Conservation (phyloP, 2,329 filamentous ascomycete genomes). For the Pyricularia sp. region DNA sequence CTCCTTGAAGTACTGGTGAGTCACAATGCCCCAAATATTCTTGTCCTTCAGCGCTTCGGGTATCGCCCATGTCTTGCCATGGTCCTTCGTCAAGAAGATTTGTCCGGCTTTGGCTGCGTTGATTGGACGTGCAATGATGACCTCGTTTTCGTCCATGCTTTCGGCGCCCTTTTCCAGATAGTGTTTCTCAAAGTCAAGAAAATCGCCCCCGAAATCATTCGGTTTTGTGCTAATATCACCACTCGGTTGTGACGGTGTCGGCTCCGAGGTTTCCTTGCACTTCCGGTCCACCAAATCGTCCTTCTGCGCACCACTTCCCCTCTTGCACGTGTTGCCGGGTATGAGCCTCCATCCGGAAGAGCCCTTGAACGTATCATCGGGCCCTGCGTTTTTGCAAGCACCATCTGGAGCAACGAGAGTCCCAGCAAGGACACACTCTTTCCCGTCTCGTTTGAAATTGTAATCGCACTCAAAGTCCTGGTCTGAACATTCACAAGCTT, state of each 20-base stretch:
- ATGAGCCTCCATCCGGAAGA: slow-evolving; percentile 88
- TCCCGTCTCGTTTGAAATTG: slow-evolving; percentile 64
- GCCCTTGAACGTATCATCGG: slow-evolving; percentile 64
- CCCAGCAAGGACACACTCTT: slow-evolving; percentile 54
- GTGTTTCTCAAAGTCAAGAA: slow-evolving; percentile 38
- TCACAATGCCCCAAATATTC: slow-evolving; percentile 56
- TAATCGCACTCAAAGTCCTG: slow-evolving; percentile 93
- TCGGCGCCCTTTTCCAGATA: slow-evolving; percentile 70
- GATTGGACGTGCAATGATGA: slow-evolving; percentile 41
- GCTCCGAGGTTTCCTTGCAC: slow-evolving; percentile 50
- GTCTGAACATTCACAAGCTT: slow-evolving; percentile 69
- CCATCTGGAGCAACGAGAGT: slow-evolving; percentile 54
- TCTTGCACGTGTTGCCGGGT: slow-evolving; percentile 63
- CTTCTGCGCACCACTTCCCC: slow-evolving; percentile 47
- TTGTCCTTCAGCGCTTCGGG: slow-evolving; percentile 52
- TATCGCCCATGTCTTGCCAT: slow-evolving; percentile 73
- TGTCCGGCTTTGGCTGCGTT: slow-evolving; percentile 7
- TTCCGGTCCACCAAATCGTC: slow-evolving; percentile 61
- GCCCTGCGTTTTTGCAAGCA: slow-evolving; percentile 51
- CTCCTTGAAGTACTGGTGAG: slow-evolving; percentile 72
- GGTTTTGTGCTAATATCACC: slow-evolving; percentile 53
- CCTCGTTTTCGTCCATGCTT: slow-evolving; percentile 50
- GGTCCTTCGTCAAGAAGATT: slow-evolving; percentile 66
- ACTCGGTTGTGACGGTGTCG: slow-evolving; percentile 39
- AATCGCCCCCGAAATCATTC: slow-evolving; percentile 47